Evolutionary conservation across 2,329 filamentous ascomycete genomes (phyloP).

Genomic region (Trichoderma harzianum): DNA sequence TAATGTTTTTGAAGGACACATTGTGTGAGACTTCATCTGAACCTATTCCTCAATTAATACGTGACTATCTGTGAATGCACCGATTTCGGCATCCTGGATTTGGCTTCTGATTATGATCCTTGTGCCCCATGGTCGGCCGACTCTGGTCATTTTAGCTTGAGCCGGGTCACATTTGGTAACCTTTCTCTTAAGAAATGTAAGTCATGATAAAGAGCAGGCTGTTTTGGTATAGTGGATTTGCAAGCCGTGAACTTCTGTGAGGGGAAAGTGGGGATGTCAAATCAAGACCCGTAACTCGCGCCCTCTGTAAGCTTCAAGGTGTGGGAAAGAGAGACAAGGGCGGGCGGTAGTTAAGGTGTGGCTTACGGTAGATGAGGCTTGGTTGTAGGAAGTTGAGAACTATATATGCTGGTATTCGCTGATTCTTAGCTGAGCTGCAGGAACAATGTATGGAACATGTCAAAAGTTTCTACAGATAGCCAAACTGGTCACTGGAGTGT

Average conservation of each 20-base stretch:
- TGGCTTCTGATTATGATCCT: neutral
- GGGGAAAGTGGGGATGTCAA: neutral
- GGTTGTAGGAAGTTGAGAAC: neutral
- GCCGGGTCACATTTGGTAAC: neutral
- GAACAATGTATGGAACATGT: neutral
- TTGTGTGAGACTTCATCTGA: neutral
- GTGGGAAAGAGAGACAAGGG: neutral
- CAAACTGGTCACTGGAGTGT: neutral
- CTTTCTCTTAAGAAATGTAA: neutral
- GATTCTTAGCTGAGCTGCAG: neutral
- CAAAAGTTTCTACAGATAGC: neutral
- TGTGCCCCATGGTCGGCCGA: neutral
- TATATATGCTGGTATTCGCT: neutral
- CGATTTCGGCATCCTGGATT: neutral
- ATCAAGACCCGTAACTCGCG: neutral
- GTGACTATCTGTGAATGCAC: neutral
- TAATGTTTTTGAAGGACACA: neutral
- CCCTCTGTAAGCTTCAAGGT: neutral
- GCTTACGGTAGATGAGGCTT: neutral
- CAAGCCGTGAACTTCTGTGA: neutral
- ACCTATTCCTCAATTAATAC: neutral
- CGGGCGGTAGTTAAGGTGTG: neutral
- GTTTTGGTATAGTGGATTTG: conserved; percentile 1
- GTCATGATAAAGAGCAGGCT: neutral
- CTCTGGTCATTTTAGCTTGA: neutral